A percentile compares a stretch with the other conserved stretches of the same genome.
These are phyloP conservation scores for Venturia carpophila DNA, from an alignment of 2,329 filamentous ascomycete genomes.

Conservation along the genomic window DNA sequence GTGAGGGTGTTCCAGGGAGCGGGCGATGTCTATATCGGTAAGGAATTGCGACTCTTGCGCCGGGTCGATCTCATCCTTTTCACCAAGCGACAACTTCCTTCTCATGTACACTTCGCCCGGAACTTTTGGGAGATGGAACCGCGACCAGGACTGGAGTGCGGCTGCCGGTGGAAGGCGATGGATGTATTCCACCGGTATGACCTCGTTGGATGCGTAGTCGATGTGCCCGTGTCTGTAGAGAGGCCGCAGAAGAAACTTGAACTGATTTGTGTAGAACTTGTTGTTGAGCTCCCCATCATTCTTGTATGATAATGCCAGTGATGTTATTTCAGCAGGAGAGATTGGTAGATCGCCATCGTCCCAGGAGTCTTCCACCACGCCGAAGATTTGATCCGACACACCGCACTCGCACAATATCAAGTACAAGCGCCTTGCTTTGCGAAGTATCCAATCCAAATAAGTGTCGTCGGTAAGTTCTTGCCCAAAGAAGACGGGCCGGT, in stretches of 20 bases:
- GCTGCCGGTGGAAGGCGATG: slow-evolving; percentile 49
- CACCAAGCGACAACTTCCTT: slow-evolving; percentile 48
- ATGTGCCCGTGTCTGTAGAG: slow-evolving; percentile 54
- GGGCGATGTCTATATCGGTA: slow-evolving; percentile 52
- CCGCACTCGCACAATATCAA: slow-evolving; percentile 63
- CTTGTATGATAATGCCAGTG: slow-evolving; percentile 51
- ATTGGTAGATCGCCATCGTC: slow-evolving; percentile 69
- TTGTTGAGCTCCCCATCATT: slow-evolving; percentile 57
- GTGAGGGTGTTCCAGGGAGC: slow-evolving; percentile 56
- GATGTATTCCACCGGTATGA: slow-evolving; percentile 60
- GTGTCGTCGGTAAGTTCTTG: slow-evolving; percentile 62
- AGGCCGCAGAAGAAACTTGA: slow-evolving; percentile 59
- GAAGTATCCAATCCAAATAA: slow-evolving; percentile 70
- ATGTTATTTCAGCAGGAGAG: slow-evolving; percentile 55
- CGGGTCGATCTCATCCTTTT: slow-evolving; percentile 26
- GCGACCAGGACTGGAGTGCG: slow-evolving; percentile 45
- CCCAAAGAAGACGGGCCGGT: slow-evolving; percentile 58
- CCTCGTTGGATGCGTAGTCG: slow-evolving; percentile 58
- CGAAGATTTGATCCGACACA: slow-evolving; percentile 66
- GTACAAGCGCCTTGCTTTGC: slow-evolving; percentile 61
- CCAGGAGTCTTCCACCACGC: slow-evolving; percentile 67
- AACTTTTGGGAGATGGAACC: slow-evolving; percentile 55
- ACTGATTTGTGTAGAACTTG: slow-evolving; percentile 64
- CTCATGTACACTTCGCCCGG: slow-evolving; percentile 52
- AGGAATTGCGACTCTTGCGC: slow-evolving; percentile 47